phyloP scores from a whole-genome alignment of 352 stramenopile species.

The Thraustotheca clavata region DNA sequence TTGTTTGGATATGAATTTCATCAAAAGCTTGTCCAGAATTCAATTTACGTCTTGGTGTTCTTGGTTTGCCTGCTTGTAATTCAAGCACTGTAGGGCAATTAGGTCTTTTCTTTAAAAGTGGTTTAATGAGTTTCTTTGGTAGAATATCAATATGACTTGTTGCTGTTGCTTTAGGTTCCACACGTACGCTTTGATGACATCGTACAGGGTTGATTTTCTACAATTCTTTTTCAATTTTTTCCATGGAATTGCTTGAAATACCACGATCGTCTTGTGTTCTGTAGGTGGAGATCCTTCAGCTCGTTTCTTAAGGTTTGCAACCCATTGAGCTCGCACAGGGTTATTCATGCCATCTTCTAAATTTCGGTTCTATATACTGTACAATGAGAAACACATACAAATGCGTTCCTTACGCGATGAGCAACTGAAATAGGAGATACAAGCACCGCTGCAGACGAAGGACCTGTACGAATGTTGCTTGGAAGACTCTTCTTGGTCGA shows the following conservation, averaged over 20 bases:
- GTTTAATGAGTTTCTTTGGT: constrained; percentile 35
- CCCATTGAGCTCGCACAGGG: constrained; percentile 70
- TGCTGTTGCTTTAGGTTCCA: constrained; percentile 11
- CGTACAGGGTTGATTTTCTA: too few relatives aligned
- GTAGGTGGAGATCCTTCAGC: too few relatives aligned
- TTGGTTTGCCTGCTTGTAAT: constrained; percentile 46
- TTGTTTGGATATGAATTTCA: constrained; percentile 38
- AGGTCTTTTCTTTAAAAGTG: constrained; percentile 55
- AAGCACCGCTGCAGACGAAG: constrained; percentile 24
- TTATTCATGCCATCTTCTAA: constrained; percentile 31
- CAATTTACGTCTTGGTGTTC: constrained; percentile 53
- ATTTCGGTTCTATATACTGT: constrained; percentile 5
- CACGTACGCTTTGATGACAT: constrained; percentile 1
- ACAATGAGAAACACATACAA: background rate
- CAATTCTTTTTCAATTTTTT: too few relatives aligned
- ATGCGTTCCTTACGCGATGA: constrained; percentile 30
- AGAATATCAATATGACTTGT: constrained; percentile 5
- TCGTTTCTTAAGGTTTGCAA: constrained; percentile 71
- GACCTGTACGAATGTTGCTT: constrained; percentile 21
- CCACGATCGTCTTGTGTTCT: constrained; percentile 37
- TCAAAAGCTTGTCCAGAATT: constrained; percentile 55
- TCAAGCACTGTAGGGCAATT: constrained; percentile 42
- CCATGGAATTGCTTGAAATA: background rate
- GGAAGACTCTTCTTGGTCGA: constrained; percentile 28
- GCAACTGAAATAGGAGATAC: constrained; percentile 45